A percentile compares a stretch with the other conserved stretches of the same genome.
Evolutionary conservation across 768 basidiomycete genomes (phyloP).

Genomic region (Porphyrellus cyaneotinctus): DNA sequence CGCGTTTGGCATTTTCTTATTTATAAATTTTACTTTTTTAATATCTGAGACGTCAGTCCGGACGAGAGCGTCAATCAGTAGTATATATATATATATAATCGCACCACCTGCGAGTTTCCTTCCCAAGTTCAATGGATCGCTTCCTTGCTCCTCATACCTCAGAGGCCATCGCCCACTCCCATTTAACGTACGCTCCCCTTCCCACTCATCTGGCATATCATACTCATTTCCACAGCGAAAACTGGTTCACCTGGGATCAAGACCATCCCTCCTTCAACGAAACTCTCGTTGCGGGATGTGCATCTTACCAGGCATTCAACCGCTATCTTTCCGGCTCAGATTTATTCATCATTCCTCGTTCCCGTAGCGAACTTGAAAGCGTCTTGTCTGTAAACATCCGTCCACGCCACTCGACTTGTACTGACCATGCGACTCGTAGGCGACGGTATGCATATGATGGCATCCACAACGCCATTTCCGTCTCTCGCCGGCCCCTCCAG

Average conservation of each 20-base stretch:
- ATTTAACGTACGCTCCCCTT: slow-evolving; percentile 51
- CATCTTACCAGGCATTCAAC: slow-evolving; percentile 76
- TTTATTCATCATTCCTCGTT: slow-evolving; percentile 65
- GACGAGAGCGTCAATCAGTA: slow-evolving; percentile 8
- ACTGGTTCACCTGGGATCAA: slow-evolving; percentile 64
- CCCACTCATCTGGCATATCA: background rate
- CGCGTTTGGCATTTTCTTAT: background rate
- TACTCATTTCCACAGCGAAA: slow-evolving; percentile 47
- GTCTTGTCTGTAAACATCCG: slow-evolving; percentile 50
- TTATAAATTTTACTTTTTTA: background rate
- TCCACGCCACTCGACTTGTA: background rate
- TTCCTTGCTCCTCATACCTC: slow-evolving; percentile 70
- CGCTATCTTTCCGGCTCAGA: slow-evolving; percentile 70
- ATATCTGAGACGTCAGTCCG: slow-evolving; percentile 4
- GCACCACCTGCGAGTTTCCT: background rate
- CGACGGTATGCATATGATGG: slow-evolving; percentile 74
- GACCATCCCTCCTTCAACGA: slow-evolving; percentile 69
- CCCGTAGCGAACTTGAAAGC: slow-evolving; percentile 62
- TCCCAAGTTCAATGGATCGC: slow-evolving; percentile 50
- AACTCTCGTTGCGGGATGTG: slow-evolving; percentile 68
- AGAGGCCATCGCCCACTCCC: slow-evolving; percentile 67
- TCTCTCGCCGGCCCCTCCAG: slow-evolving; percentile 59
- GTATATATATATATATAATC: slow-evolving; percentile 1
- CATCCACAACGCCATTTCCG: slow-evolving; percentile 76
- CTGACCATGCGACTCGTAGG: slow-evolving; percentile 35